Base-by-base conservation (phyloP, 139 green algal genomes). In the Chlamydomonas schloesseri region DNA sequence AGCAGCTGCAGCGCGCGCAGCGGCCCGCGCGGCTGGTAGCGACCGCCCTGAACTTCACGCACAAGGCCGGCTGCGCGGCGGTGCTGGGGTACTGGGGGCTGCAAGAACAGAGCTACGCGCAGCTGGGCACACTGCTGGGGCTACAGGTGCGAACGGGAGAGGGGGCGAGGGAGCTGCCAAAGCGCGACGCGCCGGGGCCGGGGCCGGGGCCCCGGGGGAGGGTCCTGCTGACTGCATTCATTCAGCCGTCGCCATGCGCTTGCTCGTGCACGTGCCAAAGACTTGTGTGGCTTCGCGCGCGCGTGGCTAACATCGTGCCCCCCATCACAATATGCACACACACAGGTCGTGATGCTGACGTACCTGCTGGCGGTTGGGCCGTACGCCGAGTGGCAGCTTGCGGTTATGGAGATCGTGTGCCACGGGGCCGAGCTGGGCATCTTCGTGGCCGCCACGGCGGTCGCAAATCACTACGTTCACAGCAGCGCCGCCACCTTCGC, bases 321-420 rank as follows among this genome's bases (percentile, higher is more conserved):
- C n/a, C n/a, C n/a, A n/a, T n/a, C n/a, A n/a, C n/a, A n/a, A n/a
- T n/a, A n/a, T n/a, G n/a, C n/a, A n/a, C n/a, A n/a, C n/a, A n/a
- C n/a, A n/a, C 53, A 87, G 81, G 81, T 17, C 3, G 0, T 78
- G 34, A 79, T 87, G 69, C 68, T 79, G 34, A 0, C 34, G 65
- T 87, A 87, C 69, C 53, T 87, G n/a, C 15, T 47, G 17, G 8
- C n/a, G 29, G 53, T 71, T 23, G 5, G 36, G 34, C 81, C 81
- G 46, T 87, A 87, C 81, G 33, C 26, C 9, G 81, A 79, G 55
- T 79, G 81, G 81, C 69, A 79, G 53, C 36, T 79, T n/a, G 69
- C 79, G 46, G 55, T n/a, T 18, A 21, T 87, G 81, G 68, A 87
- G 81, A 0, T 79, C 15, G 50, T 46, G 4, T 71, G 69, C 53